These are phyloP conservation scores for Trichoderma erinaceum DNA, from an alignment of 495 filamentous ascomycete species.

Conservation along the genomic window DNA sequence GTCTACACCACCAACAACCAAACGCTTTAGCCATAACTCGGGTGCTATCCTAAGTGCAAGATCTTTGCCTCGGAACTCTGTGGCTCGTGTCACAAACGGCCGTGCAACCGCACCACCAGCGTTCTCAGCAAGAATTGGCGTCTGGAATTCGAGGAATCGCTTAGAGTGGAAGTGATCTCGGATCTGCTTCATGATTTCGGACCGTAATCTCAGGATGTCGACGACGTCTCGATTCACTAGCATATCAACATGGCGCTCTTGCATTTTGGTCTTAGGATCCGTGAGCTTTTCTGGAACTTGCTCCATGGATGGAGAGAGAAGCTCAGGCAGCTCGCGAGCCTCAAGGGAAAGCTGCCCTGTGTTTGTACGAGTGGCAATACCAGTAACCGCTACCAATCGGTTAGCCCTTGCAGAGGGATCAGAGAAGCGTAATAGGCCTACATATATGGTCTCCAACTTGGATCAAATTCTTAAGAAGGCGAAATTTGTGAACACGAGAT, in stretches of 20 bases:
- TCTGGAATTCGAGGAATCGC: constrained; percentile 79
- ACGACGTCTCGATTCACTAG: constrained; percentile 59
- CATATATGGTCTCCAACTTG: constrained; percentile 73
- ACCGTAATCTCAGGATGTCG: constrained; percentile 68
- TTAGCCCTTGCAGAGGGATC: constrained; percentile 19
- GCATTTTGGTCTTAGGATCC: constrained; percentile 58
- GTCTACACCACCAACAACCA: constrained; percentile 89
- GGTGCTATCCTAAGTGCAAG: constrained; percentile 80
- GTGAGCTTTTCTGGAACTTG: constrained; percentile 59
- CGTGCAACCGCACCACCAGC: constrained; percentile 80
- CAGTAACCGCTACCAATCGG: constrained; percentile 51
- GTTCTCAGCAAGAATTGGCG: constrained; percentile 70
- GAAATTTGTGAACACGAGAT: constrained; percentile 40
- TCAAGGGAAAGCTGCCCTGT: constrained; percentile 73
- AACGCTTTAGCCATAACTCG: constrained; percentile 91
- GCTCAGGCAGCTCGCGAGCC: constrained; percentile 56
- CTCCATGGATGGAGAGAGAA: constrained; percentile 73
- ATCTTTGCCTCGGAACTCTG: constrained; percentile 60
- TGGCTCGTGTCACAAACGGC: constrained; percentile 72
- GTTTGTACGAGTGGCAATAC: constrained; percentile 62
- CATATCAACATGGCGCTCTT: constrained; percentile 74
- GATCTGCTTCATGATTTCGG: constrained; percentile 65
- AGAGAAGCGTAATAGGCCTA: constrained; percentile 38
- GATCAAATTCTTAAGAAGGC: constrained; percentile 50
- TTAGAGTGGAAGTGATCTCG: constrained; percentile 64